Conservation (phyloP, 805 yeast genomes). For the Saccharomycopsis sp. region DNA sequence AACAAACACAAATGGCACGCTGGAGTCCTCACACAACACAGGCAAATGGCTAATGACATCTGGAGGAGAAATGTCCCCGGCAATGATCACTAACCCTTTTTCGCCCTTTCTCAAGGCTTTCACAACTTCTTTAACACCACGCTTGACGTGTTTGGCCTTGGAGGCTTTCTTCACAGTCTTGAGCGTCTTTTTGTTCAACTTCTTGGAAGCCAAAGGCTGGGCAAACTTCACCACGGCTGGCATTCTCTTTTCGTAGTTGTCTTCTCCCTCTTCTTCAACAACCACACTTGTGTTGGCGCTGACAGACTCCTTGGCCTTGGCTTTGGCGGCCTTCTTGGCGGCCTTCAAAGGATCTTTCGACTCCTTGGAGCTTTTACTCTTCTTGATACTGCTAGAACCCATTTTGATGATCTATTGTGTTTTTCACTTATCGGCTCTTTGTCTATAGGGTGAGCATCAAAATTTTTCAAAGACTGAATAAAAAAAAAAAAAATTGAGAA, state of each 20-base stretch:
- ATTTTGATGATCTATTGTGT: neutral
- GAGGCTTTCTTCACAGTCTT: conserved; percentile 97
- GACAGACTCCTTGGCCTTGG: conserved; percentile 32
- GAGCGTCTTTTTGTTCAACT: conserved; percentile 87
- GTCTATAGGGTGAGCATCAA: neutral
- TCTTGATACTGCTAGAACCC: no score
- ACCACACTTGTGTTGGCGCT: neutral
- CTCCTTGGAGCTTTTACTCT: conserved; percentile 19
- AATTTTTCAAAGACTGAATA: no score
- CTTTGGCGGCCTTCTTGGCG: conserved; percentile 12
- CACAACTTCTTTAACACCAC: conserved; percentile 98
- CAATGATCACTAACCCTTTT: conserved; percentile 91
- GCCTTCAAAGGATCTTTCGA: conserved; percentile 16
- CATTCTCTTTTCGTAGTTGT: conserved; percentile 86
- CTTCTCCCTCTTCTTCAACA: conserved; percentile 29
- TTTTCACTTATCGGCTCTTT: neutral
- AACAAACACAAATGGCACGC: conserved; percentile 86
- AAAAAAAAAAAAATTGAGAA: no score
- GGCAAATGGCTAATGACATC: conserved; percentile 97
- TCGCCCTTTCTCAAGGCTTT: conserved; percentile 97
- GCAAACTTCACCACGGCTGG: conserved; percentile 91
- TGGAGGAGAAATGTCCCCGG: conserved; percentile 96
- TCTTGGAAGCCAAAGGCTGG: conserved; percentile 89
- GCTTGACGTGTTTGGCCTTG: conserved; percentile 93
- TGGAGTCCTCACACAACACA: conserved; percentile 88